Evolutionary conservation across 306 rosid species (phyloP), one percentile per base, ranked within the genome.

Genomic region (Dalbergia oliveri): DNA sequence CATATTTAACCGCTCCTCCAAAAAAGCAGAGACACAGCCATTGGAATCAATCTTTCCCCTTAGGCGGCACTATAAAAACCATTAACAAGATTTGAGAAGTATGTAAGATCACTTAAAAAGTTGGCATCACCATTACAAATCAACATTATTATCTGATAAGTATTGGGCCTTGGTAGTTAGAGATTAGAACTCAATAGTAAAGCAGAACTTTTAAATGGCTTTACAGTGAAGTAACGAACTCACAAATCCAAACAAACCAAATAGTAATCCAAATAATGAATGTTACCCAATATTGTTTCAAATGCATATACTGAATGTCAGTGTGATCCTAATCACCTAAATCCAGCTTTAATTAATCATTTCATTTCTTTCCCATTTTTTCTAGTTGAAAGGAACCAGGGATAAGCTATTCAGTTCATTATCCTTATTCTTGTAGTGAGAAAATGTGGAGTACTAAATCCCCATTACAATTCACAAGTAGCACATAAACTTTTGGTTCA

Each of bases 41-140:
- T 88, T 92, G 75, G 98, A 94, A 86, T 94, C 98, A 54, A 94
- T 85, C 93, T 88, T 94, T 72, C 98, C 98, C 78, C 98, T 84
- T 56, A 94, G 97, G 66, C 96, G 97, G 80, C 92, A 89, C 97
- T 94, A 86, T 44, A 80, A 73, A 47, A 89, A 16, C 21, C 82
- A 82, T 26, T 16, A 71, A 85, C 45, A 85, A 15, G 19, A 72
- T 9, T 35, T 64, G 9, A 9, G 65, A 83, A 70, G n/a, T 21
- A 79, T 16, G 19, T 68, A 23, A 59, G 73, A 35, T 54, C 35
- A 66, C 60, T 50, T 70, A 56, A 16, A 61, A 84, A 61, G 31
- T 19, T 68, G 50, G 62, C 44, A 68, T 59, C 10, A 31, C 43
- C 8, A 12, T 23, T 0, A 51, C 13, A 69, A 34, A 57, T 51